Percentiles rank a stretch among this genome's conserved stretches.
Evolutionary conservation across 768 basidiomycete species (phyloP).

Genomic region (Calocybe gangraenosa): DNA sequence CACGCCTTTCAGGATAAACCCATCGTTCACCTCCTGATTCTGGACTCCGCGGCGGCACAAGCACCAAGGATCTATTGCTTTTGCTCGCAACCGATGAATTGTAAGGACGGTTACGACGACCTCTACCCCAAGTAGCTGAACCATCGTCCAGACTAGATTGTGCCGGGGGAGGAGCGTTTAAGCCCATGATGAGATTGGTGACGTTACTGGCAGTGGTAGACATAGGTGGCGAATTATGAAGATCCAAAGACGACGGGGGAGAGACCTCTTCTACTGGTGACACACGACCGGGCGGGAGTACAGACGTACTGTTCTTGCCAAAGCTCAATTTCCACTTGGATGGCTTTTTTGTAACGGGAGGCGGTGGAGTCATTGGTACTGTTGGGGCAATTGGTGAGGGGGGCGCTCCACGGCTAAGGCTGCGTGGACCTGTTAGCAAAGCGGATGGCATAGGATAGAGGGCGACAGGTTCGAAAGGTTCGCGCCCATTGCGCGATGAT

Average conservation of each 20-base stretch:
- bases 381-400: conserved; percentile 18
- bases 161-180: conserved; percentile 42
- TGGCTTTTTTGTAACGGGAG: conserved; percentile 65
- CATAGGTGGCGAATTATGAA: conserved; percentile 31
- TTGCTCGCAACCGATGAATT: conserved; percentile 11
- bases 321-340: conserved; percentile 86
- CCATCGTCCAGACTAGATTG: conserved; percentile 30
- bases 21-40: conserved; percentile 27
- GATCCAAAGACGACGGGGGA: conserved; percentile 25
- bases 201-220: conserved; percentile 78
- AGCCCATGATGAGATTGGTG: conserved; percentile 67
- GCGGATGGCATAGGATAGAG: conserved; percentile 40
- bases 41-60: conserved; percentile 22
- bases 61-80: conserved; percentile 15
- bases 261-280: conserved; percentile 38
- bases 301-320: conserved; percentile 47
- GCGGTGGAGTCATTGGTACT: conserved; percentile 18
- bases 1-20: conserved; percentile 29
- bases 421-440: conserved; percentile 22
- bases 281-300: conserved; percentile 29
- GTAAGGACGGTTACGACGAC: conserved; percentile 30
- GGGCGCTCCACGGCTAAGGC: conserved; percentile 12
- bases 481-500: conserved; percentile 23
- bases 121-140: conserved; percentile 44
- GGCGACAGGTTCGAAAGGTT: conserved; percentile 40